Conservation (phyloP, 352 stramenopile species). For the Globisporangium radiosum region DNA sequence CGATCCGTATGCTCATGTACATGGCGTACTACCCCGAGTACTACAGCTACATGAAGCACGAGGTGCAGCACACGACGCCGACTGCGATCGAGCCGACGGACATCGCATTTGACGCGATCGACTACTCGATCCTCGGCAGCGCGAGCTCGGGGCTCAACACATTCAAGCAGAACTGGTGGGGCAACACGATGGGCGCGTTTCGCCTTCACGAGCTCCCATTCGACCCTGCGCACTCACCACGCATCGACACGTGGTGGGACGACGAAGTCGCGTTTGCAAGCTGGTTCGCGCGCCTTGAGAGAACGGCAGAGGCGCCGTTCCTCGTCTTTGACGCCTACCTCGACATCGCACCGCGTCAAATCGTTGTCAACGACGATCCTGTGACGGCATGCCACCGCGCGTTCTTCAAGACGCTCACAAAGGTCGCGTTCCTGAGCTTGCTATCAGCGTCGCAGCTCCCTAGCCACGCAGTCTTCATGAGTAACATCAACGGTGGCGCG, state of each 20-base stretch:
- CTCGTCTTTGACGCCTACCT: conserved; percentile 17
- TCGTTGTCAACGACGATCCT: conserved; percentile 23
- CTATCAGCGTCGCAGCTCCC: conserved; percentile 14
- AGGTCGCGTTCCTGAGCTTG: conserved; percentile 24
- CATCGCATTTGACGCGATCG: conserved; percentile 14
- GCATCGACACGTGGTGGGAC: conserved; percentile 24
- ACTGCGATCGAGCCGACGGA: background rate
- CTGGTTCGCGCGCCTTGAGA: conserved; percentile 28
- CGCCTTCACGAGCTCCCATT: conserved; percentile 20
- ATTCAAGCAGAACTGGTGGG: conserved; percentile 26
- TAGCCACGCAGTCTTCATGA: conserved; percentile 28
- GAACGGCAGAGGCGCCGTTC: conserved; percentile 16
- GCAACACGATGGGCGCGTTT: conserved; percentile 28
- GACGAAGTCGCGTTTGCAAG: conserved; percentile 20
- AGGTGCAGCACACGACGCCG: background rate
- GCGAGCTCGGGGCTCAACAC: conserved; percentile 26
- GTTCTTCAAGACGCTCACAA: conserved; percentile 29
- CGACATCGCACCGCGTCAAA: conserved; percentile 15
- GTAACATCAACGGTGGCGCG: conserved; percentile 24
- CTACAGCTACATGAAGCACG: conserved; percentile 21
- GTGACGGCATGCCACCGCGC: conserved; percentile 27
- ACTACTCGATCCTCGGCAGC: conserved; percentile 18
- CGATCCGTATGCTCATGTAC: conserved; percentile 22
- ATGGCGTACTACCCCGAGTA: conserved; percentile 26
- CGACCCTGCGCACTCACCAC: background rate